These are phyloP conservation scores for Sporothrix brasiliensis DNA, from an alignment of 2,329 filamentous ascomycete species.

Conservation along the genomic window DNA sequence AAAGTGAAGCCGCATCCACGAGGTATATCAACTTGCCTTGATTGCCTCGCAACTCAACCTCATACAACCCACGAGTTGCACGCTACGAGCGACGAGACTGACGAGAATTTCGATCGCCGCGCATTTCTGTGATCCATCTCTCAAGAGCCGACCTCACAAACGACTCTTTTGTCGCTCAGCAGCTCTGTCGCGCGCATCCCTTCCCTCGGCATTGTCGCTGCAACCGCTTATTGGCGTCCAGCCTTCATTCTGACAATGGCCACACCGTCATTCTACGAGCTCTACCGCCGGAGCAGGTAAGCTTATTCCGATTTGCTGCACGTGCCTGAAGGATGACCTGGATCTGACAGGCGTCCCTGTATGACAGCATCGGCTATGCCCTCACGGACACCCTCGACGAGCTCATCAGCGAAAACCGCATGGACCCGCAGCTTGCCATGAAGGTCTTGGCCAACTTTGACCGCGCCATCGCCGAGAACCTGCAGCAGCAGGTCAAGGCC, in stretches of 20 bases:
- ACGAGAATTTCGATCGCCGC: background rate
- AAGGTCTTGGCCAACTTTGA: conserved; percentile 97
- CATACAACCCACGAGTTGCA: conserved; percentile 8
- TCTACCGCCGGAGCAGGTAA: conserved; percentile 98
- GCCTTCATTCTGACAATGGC: conserved; percentile 37
- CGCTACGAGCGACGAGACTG: background rate
- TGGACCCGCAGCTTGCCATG: conserved; percentile 98
- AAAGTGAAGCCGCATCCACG: background rate
- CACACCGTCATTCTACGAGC: conserved; percentile 75
- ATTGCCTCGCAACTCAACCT: conserved; percentile 18
- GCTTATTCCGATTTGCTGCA: conserved; percentile 10
- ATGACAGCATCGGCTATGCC: conserved; percentile 78
- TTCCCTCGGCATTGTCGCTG: background rate
- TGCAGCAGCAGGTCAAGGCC: conserved; percentile 90
- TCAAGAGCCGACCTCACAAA: background rate
- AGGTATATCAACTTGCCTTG: conserved; percentile 6
- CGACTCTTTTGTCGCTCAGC: background rate
- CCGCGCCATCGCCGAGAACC: conserved; percentile 84
- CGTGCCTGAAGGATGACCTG: background rate
- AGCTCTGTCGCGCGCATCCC: background rate
- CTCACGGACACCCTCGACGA: conserved; percentile 97
- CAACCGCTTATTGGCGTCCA: background rate
- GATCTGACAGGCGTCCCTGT: background rate
- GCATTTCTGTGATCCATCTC: background rate
- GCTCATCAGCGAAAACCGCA: conserved; percentile 89